These are phyloP conservation scores for Calcarisporium arbuscula DNA, from an alignment of 2,329 filamentous ascomycete genomes.

Conservation along the genomic window DNA sequence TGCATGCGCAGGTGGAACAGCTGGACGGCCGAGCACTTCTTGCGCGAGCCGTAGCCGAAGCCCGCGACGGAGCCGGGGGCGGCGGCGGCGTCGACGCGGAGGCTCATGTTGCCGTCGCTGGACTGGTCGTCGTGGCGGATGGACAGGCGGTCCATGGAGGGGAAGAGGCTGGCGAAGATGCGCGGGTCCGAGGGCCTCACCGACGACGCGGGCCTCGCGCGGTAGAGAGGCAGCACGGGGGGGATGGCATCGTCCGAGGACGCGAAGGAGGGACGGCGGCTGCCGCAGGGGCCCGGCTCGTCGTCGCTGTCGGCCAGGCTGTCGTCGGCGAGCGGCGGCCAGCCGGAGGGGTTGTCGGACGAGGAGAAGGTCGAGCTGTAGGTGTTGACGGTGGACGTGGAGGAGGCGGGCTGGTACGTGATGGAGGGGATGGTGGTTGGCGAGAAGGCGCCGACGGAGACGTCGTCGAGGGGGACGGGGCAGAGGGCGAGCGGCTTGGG, in stretches of 20 bases:
- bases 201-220: slow-evolving; percentile 49
- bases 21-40: too few relatives aligned
- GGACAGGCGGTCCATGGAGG: slow-evolving; percentile 70
- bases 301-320: slow-evolving; percentile 19
- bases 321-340: slow-evolving; percentile 16
- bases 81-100: slow-evolving; percentile 77
- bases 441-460: too few relatives aligned
- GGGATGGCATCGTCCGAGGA: slow-evolving; percentile 34
- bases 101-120: slow-evolving; percentile 91
- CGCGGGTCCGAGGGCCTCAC: slow-evolving; percentile 70
- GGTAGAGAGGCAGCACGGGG: slow-evolving; percentile 48
- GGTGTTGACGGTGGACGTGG: slow-evolving; percentile 61
- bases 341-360: slow-evolving; percentile 19
- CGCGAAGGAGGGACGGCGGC: slow-evolving; percentile 14
- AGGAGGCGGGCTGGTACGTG: slow-evolving; percentile 13
- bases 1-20: slow-evolving; percentile 96
- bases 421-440: too few relatives aligned
- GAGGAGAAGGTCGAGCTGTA: slow-evolving; percentile 64
- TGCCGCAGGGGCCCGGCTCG: slow-evolving; percentile 10
- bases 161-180: slow-evolving; percentile 81
- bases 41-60: too few relatives aligned
- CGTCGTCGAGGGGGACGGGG: too few relatives aligned
- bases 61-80: slow-evolving; percentile 21
- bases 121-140: slow-evolving; percentile 90
- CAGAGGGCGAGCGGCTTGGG: too few relatives aligned